Conservation (phyloP, 305 asterid genomes). For the Andrographis paniculata region DNA sequence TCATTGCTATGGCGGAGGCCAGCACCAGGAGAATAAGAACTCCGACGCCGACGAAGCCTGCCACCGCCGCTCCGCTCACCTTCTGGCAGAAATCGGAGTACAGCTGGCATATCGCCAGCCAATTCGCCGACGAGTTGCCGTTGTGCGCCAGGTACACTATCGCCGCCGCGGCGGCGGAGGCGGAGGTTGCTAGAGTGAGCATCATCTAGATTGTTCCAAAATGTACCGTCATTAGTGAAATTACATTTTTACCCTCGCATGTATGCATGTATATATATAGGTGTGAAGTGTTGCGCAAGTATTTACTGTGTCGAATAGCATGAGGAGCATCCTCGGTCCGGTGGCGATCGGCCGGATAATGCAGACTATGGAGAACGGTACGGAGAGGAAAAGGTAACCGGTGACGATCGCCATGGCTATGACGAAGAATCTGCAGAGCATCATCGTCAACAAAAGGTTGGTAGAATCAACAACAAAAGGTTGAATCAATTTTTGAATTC, state of each 20-base stretch:
- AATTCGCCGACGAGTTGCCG: constrained; percentile 4
- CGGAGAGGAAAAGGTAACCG: constrained; percentile 5
- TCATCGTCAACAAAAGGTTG: too few relatives aligned
- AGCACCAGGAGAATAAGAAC: constrained; percentile 1
- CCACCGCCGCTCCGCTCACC: background rate
- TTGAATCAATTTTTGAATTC: too few relatives aligned
- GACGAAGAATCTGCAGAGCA: constrained; percentile 1
- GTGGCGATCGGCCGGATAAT: constrained; percentile 1
- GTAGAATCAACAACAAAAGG: too few relatives aligned
- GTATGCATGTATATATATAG: too few relatives aligned
- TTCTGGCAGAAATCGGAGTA: constrained; percentile 5
- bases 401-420: constrained; percentile 7
- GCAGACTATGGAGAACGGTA: constrained; percentile 9
- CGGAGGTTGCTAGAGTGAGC: constrained; percentile 1
- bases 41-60: background rate
- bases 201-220: background rate
- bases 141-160: constrained; percentile 10
- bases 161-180: constrained; percentile 9
- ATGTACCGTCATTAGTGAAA: too few relatives aligned
- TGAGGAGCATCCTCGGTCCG: constrained; percentile 3
- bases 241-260: too few relatives aligned
- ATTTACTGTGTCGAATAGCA: constrained; percentile 3
- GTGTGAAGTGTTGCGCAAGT: background rate
- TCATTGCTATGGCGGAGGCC: background rate
- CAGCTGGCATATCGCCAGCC: constrained; percentile 10